These are phyloP conservation scores for Hyparrhenia diplandra DNA, from an alignment of 176 grass and related monocot genomes.

Conservation along the genomic window DNA sequence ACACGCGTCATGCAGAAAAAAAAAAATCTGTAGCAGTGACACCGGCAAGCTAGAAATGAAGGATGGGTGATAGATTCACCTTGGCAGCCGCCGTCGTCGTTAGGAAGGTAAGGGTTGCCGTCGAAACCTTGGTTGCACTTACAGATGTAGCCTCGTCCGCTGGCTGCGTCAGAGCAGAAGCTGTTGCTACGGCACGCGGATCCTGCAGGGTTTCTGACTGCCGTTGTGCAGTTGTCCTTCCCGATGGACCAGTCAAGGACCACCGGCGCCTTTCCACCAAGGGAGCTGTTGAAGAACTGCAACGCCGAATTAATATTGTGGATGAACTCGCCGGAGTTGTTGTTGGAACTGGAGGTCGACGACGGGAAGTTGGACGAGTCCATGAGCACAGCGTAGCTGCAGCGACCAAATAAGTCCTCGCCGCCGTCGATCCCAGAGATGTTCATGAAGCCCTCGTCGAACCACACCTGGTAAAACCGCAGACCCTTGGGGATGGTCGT, in stretches of 20 bases:
- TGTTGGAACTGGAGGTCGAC: too few species aligned
- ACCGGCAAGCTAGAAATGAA: too few species aligned
- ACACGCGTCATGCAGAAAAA: too few species aligned
- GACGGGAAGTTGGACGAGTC: not conserved
- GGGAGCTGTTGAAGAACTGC: not conserved
- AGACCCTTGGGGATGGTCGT: not conserved
- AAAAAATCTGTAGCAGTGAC: too few species aligned
- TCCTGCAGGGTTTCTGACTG: fast-evolving
- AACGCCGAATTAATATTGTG: too few species aligned
- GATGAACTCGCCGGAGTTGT: too few species aligned
- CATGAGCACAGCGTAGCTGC: not conserved
- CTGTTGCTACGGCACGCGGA: not conserved
- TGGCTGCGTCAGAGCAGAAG: not conserved
- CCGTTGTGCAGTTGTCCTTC: fast-evolving
- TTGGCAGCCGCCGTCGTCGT: not conserved
- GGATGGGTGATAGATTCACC: not conserved
- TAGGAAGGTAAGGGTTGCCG: not conserved
- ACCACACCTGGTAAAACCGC: not conserved
- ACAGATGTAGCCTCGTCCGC: not conserved
- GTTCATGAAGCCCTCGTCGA: not conserved
- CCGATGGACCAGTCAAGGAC: not conserved
- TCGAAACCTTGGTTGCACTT: not conserved
- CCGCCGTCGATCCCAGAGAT: too few species aligned
- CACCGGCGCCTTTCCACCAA: not conserved
- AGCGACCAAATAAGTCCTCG: not conserved